These are phyloP conservation scores for Populus pruinosa DNA, from an alignment of 345 rosid species.

Conservation along the genomic window DNA sequence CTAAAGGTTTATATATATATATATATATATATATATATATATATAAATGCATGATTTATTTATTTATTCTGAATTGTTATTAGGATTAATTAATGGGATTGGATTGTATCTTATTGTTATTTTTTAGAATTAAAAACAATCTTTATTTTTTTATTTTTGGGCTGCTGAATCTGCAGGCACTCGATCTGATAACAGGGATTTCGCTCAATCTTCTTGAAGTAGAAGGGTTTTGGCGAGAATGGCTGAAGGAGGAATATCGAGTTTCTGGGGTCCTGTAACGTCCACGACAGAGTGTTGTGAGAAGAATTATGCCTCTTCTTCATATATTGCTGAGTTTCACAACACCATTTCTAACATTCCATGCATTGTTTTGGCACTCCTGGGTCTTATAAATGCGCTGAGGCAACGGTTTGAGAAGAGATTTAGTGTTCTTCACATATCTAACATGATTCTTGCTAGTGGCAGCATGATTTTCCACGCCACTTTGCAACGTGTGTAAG, in stretches of 20 bases:
- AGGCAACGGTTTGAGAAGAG: constrained; percentile 89
- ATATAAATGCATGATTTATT: background rate
- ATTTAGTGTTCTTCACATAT: constrained; percentile 77
- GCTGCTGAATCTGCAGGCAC: background rate
- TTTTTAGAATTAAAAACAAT: background rate
- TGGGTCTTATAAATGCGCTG: constrained; percentile 73
- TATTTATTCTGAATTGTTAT: too few species aligned
- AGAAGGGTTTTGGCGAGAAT: constrained; percentile 29
- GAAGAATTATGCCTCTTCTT: constrained; percentile 61
- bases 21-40: too few species aligned
- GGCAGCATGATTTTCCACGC: constrained; percentile 94
- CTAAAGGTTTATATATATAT: background rate
- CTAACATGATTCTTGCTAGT: constrained; percentile 75
- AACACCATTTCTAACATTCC: constrained; percentile 77
- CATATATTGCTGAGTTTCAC: constrained; percentile 76
- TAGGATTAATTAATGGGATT: background rate
- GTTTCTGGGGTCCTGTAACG: constrained; percentile 91
- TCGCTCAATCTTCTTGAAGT: background rate
- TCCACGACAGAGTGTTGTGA: constrained; percentile 73
- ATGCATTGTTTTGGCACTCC: constrained; percentile 64
- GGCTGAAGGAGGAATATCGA: constrained; percentile 65
- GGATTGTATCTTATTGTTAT: background rate
- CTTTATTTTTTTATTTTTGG: background rate
- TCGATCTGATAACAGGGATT: background rate
- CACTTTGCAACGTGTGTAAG: constrained; percentile 73